These are phyloP conservation scores for Chaetoceros muelleri DNA, from an alignment of 108 stramenopile species.

Conservation along the genomic window DNA sequence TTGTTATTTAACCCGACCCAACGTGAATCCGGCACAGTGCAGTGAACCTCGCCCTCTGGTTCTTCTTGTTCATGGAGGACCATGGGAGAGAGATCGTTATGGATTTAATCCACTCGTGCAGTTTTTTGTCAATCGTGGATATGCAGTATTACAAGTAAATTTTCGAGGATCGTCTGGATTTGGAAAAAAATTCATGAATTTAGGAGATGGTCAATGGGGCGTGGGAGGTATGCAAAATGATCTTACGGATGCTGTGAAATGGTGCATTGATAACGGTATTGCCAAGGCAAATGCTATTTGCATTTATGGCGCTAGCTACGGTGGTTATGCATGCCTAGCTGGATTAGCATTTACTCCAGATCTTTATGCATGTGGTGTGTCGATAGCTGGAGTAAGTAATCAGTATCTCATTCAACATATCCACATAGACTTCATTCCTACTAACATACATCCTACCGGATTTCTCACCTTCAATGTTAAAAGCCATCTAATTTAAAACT, in stretches of 20 bases:
- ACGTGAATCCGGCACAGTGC: conserved; percentile 20
- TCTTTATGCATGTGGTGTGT: conserved; percentile 48
- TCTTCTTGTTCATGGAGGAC: conserved; percentile 51
- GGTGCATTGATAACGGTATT: conserved; percentile 46
- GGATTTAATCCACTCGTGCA: conserved; percentile 36
- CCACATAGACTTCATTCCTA: not conserved
- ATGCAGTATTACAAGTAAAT: conserved; percentile 47
- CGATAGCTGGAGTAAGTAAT: conserved; percentile 58
- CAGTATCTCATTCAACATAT: not conserved
- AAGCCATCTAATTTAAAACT: conserved; percentile 54
- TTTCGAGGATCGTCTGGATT: conserved; percentile 52
- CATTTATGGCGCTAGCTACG: conserved; percentile 50
- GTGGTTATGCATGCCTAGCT: conserved; percentile 52
- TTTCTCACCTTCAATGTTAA: not conserved
- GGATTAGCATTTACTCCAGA: conserved; percentile 56
- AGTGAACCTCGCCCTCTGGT: too few relatives aligned
- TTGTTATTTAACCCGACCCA: conserved; percentile 33
- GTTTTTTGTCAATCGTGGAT: conserved; percentile 54
- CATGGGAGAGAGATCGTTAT: conserved; percentile 47
- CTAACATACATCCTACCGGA: not conserved
- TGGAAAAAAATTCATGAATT: conserved; percentile 46
- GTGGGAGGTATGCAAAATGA: conserved; percentile 59
- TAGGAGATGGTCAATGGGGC: conserved; percentile 55
- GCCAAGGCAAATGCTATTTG: conserved; percentile 43
- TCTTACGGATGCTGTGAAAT: conserved; percentile 41